These are phyloP conservation scores for Terana coerulea DNA, from an alignment of 768 basidiomycete genomes.

Conservation along the genomic window DNA sequence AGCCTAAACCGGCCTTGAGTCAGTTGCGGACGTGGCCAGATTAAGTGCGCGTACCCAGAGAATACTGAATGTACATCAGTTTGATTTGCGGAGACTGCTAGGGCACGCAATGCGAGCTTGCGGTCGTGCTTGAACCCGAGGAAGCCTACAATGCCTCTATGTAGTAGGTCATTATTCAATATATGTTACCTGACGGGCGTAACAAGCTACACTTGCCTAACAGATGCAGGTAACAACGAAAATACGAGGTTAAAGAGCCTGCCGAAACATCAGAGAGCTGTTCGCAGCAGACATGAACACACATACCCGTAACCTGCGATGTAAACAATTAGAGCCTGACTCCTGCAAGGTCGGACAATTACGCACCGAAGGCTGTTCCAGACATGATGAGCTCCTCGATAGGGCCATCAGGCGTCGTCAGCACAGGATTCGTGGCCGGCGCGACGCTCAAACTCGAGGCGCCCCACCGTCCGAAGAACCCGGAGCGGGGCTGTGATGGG, in stretches of 20 bases:
- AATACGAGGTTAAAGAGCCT: constrained; percentile 81
- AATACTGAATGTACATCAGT: constrained; percentile 74
- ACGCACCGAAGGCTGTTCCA: constrained; percentile 73
- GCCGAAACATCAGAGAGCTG: constrained; percentile 31
- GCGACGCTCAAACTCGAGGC: constrained; percentile 19
- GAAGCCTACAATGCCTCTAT: constrained; percentile 69
- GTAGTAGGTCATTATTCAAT: neutral
- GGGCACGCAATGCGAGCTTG: constrained; percentile 60
- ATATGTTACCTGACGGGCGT: neutral
- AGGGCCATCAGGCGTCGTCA: constrained; percentile 40
- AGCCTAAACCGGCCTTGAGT: constrained; percentile 36
- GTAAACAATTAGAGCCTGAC: neutral
- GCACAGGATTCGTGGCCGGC: constrained; percentile 19
- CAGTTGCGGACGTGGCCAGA: neutral
- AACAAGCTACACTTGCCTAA: constrained; percentile 44
- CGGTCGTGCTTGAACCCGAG: constrained; percentile 75
- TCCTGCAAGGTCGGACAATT: neutral
- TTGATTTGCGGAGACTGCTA: constrained; percentile 63
- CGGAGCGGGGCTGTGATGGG: constrained; percentile 14
- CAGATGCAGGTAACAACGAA: constrained; percentile 66
- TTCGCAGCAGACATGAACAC: neutral
- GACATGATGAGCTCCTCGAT: constrained; percentile 72
- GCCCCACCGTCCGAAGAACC: constrained; percentile 28
- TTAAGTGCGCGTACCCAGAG: constrained; percentile 51
- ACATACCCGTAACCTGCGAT: constrained; percentile 27